These are phyloP conservation scores for Parafenestella ontariensis DNA, from an alignment of 2,329 filamentous ascomycete species.

Conservation along the genomic window DNA sequence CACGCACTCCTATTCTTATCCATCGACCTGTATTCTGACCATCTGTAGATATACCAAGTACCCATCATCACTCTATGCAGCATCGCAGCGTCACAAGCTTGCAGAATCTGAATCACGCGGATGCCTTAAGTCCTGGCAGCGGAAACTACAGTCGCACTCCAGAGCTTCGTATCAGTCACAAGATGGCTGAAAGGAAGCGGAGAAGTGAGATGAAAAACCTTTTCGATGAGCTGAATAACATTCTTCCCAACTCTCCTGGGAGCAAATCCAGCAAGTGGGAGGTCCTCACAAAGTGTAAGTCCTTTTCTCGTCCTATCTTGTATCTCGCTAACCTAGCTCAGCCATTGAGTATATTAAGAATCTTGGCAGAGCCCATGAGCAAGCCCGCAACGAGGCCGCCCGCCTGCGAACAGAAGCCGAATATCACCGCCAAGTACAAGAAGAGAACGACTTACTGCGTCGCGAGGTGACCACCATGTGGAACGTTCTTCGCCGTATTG, in stretches of 20 bases:
- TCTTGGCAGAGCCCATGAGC: conserved; percentile 49
- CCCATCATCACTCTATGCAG: conserved; percentile 78
- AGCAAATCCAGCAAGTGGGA: conserved; percentile 92
- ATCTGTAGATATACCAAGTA: conserved; percentile 51
- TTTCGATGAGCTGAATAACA: conserved; percentile 79
- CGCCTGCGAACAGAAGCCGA: conserved; percentile 55
- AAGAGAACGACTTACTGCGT: conserved; percentile 57
- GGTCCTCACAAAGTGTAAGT: conserved; percentile 80
- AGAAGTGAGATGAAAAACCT: conserved; percentile 88
- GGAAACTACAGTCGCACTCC: conserved; percentile 85
- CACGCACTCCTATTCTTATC: conserved; percentile 29
- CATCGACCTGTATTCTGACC: conserved; percentile 28
- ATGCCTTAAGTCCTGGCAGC: conserved; percentile 57
- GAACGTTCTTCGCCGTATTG: conserved; percentile 54
- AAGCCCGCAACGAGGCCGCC: conserved; percentile 48
- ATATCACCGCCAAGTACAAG: conserved; percentile 52
- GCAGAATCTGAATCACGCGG: conserved; percentile 65
- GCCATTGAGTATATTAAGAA: conserved; percentile 59
- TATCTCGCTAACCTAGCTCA: conserved; percentile 28
- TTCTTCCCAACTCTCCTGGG: conserved; percentile 81
- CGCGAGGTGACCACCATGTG: conserved; percentile 56
- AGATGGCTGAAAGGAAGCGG: conserved; percentile 82
- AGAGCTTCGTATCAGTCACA: conserved; percentile 82
- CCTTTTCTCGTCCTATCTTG: not conserved
- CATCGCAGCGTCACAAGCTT: conserved; percentile 75